Conservation (phyloP, 169 alveolate species). For the Eimeria maxima region DNA sequence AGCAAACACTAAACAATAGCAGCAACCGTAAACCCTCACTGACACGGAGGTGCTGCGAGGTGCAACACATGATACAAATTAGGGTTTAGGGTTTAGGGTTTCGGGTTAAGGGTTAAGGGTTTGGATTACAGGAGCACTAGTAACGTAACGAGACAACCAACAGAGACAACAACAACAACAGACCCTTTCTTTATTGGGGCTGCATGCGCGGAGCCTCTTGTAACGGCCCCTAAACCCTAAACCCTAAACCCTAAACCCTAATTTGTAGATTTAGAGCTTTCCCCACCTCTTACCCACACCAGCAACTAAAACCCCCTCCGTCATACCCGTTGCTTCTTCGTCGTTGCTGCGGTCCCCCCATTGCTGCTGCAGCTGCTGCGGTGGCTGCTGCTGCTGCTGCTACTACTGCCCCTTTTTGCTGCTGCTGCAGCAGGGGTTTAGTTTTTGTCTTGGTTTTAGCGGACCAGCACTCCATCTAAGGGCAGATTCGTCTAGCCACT, state of each 20-base stretch:
- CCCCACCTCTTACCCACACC: no score
- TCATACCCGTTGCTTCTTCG: not conserved
- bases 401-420: not conserved
- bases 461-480: not conserved
- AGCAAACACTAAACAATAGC: no score
- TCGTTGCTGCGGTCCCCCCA: not conserved
- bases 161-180: not conserved
- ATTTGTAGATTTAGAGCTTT: not conserved
- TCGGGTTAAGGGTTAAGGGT: constrained; percentile 33
- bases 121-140: not conserved
- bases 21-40: not conserved
- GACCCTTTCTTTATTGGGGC: not conserved
- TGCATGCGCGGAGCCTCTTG: not conserved
- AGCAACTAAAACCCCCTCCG: no score
- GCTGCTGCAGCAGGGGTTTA: constrained; percentile 46
- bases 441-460: not conserved
- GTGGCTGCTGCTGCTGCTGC: no score
- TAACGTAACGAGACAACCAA: not conserved
- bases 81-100: constrained; percentile 44
- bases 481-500: not conserved
- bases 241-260: constrained; percentile 22
- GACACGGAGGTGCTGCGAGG: not conserved
- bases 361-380: no score
- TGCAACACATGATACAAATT: no score
- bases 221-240: not conserved